phyloP scores from a whole-genome alignment of 225 moss, liverwort and hornwort genomes.

The Rhytidiadelphus loreus region DNA sequence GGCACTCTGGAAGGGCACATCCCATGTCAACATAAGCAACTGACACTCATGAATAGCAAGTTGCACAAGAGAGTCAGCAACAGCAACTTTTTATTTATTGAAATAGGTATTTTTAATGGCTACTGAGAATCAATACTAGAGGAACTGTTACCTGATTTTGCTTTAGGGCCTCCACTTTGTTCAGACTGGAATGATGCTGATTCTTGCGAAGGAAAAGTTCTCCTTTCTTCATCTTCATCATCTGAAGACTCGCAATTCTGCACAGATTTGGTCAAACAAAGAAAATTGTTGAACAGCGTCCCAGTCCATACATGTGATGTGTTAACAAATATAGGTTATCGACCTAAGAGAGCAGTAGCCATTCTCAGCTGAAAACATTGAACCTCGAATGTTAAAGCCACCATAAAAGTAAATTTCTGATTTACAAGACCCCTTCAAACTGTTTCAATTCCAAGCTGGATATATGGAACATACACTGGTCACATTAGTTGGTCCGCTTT shows the following conservation, averaged over 20 bases:
- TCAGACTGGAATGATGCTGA: constrained; percentile 35
- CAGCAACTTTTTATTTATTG: background rate
- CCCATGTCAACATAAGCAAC: background rate
- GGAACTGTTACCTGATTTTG: constrained; percentile 25
- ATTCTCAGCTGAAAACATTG: background rate
- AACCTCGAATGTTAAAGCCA: background rate
- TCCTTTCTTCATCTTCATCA: constrained; percentile 50
- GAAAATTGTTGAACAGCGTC: background rate
- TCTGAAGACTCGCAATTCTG: constrained; percentile 74
- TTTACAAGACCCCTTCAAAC: background rate
- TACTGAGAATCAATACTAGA: background rate
- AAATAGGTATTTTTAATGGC: background rate
- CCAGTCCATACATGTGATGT: background rate
- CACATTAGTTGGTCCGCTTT: constrained; percentile 19
- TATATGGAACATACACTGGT: constrained; percentile 12
- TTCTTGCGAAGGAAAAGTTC: constrained; percentile 18
- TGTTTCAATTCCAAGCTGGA: background rate
- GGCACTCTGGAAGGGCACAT: constrained; percentile 46
- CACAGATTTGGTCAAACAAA: background rate
- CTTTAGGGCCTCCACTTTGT: constrained; percentile 31
- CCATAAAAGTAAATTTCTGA: background rate
- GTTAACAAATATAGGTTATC: background rate
- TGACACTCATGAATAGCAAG: background rate
- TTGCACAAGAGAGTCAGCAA: background rate
- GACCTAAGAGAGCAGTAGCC: background rate